These are phyloP conservation scores for Fistulina hepatica DNA, from an alignment of 1,284 basidiomycete species.

Conservation along the genomic window DNA sequence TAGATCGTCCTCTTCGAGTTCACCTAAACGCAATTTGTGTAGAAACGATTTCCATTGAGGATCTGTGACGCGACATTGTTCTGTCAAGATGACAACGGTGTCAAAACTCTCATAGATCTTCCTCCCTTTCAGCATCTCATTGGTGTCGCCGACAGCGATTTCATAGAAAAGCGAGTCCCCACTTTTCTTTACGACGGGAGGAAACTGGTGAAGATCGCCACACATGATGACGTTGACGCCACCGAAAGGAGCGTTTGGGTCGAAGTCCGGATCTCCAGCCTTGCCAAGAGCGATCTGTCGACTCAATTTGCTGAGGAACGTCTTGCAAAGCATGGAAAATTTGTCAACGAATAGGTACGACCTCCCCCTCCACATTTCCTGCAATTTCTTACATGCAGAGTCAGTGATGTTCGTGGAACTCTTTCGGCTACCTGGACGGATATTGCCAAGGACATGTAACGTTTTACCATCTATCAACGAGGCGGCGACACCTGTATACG, in stretches of 20 bases:
- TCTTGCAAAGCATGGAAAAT: constrained; percentile 23
- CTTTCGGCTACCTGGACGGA: constrained; percentile 9
- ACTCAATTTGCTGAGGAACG: constrained; percentile 20
- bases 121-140: constrained; percentile 15
- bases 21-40: constrained; percentile 19
- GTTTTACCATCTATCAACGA: constrained; percentile 22
- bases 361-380: constrained; percentile 14
- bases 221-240: constrained; percentile 28
- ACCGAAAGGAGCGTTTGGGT: constrained; percentile 22
- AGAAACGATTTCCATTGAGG: constrained; percentile 25
- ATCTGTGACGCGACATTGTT: constrained; percentile 28
- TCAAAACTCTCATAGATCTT: constrained; percentile 26
- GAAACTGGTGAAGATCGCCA: constrained; percentile 33
- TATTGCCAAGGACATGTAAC: constrained; percentile 8
- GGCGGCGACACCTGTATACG: constrained; percentile 27
- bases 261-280: constrained; percentile 4
- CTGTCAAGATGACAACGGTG: constrained; percentile 24
- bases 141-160: constrained; percentile 1
- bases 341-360: constrained; percentile 27
- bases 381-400: constrained; percentile 8
- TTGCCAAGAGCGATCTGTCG: constrained; percentile 16
- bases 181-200: constrained; percentile 20
- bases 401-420: background rate
- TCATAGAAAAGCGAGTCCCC: constrained; percentile 19
- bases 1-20: constrained; percentile 19